These are phyloP conservation scores for Taiozyma sp. DNA, from an alignment of 1,139 yeast species.

Conservation along the genomic window DNA sequence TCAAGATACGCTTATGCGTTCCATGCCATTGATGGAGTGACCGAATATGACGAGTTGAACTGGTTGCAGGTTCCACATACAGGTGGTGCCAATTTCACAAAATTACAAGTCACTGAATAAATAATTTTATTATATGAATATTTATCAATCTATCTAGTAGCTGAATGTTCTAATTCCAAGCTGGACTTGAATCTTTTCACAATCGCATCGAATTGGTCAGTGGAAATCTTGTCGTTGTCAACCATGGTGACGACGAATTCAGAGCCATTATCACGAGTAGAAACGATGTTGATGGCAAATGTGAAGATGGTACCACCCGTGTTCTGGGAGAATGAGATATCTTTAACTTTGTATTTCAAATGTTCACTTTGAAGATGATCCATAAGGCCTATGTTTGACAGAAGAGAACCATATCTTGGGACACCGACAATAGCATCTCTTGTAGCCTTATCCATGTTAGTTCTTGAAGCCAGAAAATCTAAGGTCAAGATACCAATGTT, in stretches of 20 bases:
- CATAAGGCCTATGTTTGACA: constrained; percentile 19
- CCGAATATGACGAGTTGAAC: constrained; percentile 54
- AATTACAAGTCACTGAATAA: constrained; percentile 24
- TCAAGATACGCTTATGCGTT: constrained; percentile 77
- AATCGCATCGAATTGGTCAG: neutral
- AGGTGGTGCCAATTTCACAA: constrained; percentile 59
- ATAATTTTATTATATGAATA: neutral
- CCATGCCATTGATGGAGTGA: constrained; percentile 66
- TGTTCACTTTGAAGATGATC: neutral
- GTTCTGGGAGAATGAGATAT: constrained; percentile 11
- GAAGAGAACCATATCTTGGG: constrained; percentile 9
- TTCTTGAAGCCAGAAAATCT: constrained; percentile 1
- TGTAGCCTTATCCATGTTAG: constrained; percentile 14
- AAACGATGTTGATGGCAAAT: constrained; percentile 7
- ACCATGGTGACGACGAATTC: constrained; percentile 12
- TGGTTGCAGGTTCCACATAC: constrained; percentile 77
- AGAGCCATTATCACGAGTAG: constrained; percentile 12
- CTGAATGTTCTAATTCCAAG: neutral
- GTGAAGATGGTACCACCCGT: constrained; percentile 8
- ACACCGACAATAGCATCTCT: constrained; percentile 6
- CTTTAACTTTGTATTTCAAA: constrained; percentile 7
- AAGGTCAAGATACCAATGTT: constrained; percentile 16
- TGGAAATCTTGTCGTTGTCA: neutral
- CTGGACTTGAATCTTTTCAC: neutral
- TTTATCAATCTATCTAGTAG: neutral